Percentiles rank a stretch among this genome's conserved stretches.
These are phyloP conservation scores for Lentinula aciculospora DNA, from an alignment of 768 basidiomycete genomes.

Conservation along the genomic window DNA sequence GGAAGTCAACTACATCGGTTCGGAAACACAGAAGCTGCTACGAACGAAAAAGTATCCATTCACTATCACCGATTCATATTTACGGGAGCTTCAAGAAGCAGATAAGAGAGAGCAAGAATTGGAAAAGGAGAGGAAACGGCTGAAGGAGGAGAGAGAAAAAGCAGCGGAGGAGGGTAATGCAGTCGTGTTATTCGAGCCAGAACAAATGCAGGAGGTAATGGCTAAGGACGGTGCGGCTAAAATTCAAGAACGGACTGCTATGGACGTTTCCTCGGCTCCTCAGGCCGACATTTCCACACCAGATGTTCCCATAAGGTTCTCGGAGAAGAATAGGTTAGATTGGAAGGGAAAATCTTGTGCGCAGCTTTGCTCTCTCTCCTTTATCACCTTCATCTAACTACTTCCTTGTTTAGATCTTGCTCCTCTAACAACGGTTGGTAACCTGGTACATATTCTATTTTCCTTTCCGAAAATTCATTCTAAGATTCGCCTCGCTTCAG, in stretches of 20 bases:
- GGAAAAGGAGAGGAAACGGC: conserved; percentile 14
- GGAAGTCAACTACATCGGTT: conserved; percentile 68
- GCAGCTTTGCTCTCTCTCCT: conserved; percentile 16
- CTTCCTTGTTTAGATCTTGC: conserved; percentile 26
- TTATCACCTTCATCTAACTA: not conserved
- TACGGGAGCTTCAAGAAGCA: conserved; percentile 40
- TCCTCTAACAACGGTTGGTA: conserved; percentile 93
- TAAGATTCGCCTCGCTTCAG: conserved; percentile 26
- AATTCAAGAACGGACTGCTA: conserved; percentile 28
- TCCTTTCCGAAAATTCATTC: not conserved
- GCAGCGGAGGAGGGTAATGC: conserved; percentile 12
- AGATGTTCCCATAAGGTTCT: conserved; percentile 64
- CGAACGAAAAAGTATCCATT: conserved; percentile 68
- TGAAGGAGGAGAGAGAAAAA: not conserved
- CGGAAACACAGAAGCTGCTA: conserved; percentile 53
- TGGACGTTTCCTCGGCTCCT: conserved; percentile 13
- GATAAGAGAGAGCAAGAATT: conserved; percentile 22
- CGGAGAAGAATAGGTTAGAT: conserved; percentile 82
- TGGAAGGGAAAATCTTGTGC: conserved; percentile 86
- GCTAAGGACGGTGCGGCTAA: conserved; percentile 16
- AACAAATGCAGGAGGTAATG: conserved; percentile 26
- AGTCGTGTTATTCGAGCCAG: conserved; percentile 31
- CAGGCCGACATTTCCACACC: conserved; percentile 45
- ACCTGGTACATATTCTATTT: conserved; percentile 53
- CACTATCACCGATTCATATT: conserved; percentile 59